These are phyloP conservation scores for Candida oleophila DNA, from an alignment of 805 yeast species.

Conservation along the genomic window DNA sequence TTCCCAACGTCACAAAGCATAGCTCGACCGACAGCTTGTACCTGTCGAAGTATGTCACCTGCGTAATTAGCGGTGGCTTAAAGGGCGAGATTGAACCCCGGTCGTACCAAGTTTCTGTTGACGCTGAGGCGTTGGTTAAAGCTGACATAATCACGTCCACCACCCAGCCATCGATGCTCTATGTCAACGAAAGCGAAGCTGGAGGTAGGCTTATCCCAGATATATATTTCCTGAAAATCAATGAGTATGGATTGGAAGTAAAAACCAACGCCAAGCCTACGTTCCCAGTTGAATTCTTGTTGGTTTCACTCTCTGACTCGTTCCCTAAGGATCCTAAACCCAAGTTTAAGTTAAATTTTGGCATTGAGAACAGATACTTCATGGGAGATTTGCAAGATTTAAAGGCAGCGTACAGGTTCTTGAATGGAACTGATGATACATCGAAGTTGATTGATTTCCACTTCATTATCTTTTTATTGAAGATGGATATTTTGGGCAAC, in stretches of 20 bases:
- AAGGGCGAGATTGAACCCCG: constrained; percentile 87
- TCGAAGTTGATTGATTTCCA: constrained; percentile 68
- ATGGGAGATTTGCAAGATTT: constrained; percentile 75
- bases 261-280: constrained; percentile 87
- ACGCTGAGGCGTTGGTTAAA: constrained; percentile 82
- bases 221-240: constrained; percentile 76
- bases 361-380: constrained; percentile 77
- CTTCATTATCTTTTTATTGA: constrained; percentile 56
- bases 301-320: constrained; percentile 89
- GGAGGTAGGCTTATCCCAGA: constrained; percentile 89
- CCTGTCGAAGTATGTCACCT: constrained; percentile 90
- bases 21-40: constrained; percentile 55
- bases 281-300: constrained; percentile 85
- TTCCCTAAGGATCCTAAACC: constrained; percentile 70
- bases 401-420: constrained; percentile 48
- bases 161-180: constrained; percentile 86
- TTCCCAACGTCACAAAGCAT: constrained; percentile 65
- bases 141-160: constrained; percentile 87
- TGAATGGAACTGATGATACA: constrained; percentile 31
- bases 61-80: constrained; percentile 87
- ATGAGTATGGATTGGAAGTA: constrained; percentile 88
- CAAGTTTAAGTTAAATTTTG: constrained; percentile 53
- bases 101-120: constrained; percentile 83
- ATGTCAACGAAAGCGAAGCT: constrained; percentile 63
- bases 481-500: constrained; percentile 55